Conservation (phyloP, 177 flowering plant genomes). For the Vitis hybrid region DNA sequence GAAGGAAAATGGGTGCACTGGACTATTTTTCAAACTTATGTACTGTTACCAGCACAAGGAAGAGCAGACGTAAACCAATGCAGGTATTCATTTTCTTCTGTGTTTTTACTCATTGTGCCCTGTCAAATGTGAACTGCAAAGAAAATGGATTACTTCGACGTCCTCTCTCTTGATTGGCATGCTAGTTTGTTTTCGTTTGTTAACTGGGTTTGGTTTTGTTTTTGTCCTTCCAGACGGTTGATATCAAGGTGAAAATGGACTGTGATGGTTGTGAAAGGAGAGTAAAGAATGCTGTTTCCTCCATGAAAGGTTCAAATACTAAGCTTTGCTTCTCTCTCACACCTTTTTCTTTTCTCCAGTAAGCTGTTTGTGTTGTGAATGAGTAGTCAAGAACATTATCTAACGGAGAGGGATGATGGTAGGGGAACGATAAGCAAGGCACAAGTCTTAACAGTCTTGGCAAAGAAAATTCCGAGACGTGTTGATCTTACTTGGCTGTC, state of each 20-base stretch:
- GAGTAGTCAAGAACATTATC: no score
- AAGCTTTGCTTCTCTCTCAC: background rate
- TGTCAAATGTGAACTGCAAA: background rate
- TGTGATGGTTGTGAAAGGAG: constrained; percentile 26
- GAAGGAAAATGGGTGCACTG: constrained; percentile 36
- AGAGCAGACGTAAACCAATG: constrained; percentile 38
- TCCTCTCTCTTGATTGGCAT: background rate
- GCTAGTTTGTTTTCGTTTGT: background rate
- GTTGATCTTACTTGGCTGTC: background rate
- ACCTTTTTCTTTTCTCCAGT: background rate
- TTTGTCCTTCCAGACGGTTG: constrained; percentile 12
- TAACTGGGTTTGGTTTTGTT: background rate
- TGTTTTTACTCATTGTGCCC: background rate
- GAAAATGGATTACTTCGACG: background rate
- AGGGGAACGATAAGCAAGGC: no score
- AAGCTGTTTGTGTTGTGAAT: no score
- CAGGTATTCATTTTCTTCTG: constrained; percentile 28
- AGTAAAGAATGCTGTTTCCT: constrained; percentile 22
- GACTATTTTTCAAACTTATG: constrained; percentile 35
- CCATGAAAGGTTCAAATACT: constrained; percentile 33
- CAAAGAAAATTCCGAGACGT: no score
- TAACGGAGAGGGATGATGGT: no score
- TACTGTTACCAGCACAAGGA: constrained; percentile 20
- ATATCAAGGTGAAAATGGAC: constrained; percentile 22
- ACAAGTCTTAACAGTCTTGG: no score